These are phyloP conservation scores for Actinomortierella ambigua DNA, from an alignment of 371 early-diverging fungal species.

Conservation along the genomic window DNA sequence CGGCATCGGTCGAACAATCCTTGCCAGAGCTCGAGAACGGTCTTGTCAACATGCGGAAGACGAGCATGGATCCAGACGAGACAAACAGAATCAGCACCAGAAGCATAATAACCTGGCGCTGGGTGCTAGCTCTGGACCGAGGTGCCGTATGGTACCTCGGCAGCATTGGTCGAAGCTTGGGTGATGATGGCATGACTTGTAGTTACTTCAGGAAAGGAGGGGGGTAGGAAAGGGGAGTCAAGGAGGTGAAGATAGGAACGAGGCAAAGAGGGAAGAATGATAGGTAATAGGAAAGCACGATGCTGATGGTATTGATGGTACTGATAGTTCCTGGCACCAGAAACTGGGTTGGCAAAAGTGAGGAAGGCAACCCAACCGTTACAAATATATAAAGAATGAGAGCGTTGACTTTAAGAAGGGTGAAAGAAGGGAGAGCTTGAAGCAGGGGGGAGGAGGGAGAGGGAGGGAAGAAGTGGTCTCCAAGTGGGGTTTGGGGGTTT, in stretches of 20 bases:
- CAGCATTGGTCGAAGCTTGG: slow-evolving; percentile 29
- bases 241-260: background rate
- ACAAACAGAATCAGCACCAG: slow-evolving; percentile 26
- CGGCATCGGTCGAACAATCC: slow-evolving; percentile 33
- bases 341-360: too few relatives aligned
- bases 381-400: too few relatives aligned
- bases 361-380: too few relatives aligned
- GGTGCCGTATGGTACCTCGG: slow-evolving; percentile 13
- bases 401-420: too few relatives aligned
- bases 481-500: too few relatives aligned
- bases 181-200: slow-evolving; percentile 33
- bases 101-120: slow-evolving; percentile 26
- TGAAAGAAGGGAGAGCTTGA: too few relatives aligned
- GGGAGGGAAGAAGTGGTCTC: too few relatives aligned
- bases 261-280: background rate
- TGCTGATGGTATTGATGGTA: too few relatives aligned
- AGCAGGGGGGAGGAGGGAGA: too few relatives aligned
- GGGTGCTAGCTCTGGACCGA: slow-evolving; percentile 20
- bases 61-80: slow-evolving; percentile 38
- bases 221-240: background rate
- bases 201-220: slow-evolving; percentile 2
- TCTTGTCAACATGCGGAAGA: slow-evolving; percentile 28
- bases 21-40: slow-evolving; percentile 13
- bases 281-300: too few relatives aligned
- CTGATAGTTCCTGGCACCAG: too few relatives aligned